Evolutionary conservation across 306 rosid genomes (phyloP).

Genomic region (Cucurbita moschata): DNA sequence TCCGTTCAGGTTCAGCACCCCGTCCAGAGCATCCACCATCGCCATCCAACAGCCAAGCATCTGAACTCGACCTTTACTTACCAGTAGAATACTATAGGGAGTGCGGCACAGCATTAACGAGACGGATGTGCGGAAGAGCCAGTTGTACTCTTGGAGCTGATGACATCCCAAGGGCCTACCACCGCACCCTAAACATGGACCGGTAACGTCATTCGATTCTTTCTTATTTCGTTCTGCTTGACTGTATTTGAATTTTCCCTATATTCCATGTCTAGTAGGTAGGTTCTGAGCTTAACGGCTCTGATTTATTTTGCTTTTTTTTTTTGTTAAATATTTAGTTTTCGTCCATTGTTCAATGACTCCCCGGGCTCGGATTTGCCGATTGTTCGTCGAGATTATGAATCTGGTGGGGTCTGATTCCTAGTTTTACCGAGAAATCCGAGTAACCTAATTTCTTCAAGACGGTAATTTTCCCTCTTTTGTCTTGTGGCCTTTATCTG

Average conservation of each 20-base stretch:
- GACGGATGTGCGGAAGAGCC: constrained; percentile 66
- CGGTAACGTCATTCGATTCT: constrained; percentile 17
- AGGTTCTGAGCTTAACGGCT: background rate
- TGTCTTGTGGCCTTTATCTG: background rate
- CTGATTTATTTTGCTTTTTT: background rate
- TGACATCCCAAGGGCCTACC: constrained; percentile 57
- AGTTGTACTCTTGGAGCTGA: constrained; percentile 55
- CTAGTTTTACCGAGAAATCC: constrained; percentile 75
- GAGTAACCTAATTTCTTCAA: constrained; percentile 71
- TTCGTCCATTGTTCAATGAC: constrained; percentile 53
- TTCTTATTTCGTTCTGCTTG: background rate
- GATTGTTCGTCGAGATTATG: constrained; percentile 63
- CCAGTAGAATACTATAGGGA: background rate
- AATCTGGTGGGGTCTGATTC: constrained; percentile 67
- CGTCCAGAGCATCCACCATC: background rate
- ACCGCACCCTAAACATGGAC: constrained; percentile 41
- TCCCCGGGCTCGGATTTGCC: constrained; percentile 61
- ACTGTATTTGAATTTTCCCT: background rate
- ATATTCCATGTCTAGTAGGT: background rate
- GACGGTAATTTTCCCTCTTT: constrained; percentile 30
- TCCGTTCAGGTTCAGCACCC: background rate
- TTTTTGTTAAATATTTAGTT: constrained; percentile 19
- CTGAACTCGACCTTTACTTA: background rate
- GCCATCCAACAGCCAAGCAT: background rate
- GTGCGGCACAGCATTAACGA: background rate